A percentile compares a stretch with the other conserved stretches of the same genome.
These are phyloP conservation scores for Coemansia sp. DNA, from an alignment of 192 early-diverging fungal species.

Conservation along the genomic window DNA sequence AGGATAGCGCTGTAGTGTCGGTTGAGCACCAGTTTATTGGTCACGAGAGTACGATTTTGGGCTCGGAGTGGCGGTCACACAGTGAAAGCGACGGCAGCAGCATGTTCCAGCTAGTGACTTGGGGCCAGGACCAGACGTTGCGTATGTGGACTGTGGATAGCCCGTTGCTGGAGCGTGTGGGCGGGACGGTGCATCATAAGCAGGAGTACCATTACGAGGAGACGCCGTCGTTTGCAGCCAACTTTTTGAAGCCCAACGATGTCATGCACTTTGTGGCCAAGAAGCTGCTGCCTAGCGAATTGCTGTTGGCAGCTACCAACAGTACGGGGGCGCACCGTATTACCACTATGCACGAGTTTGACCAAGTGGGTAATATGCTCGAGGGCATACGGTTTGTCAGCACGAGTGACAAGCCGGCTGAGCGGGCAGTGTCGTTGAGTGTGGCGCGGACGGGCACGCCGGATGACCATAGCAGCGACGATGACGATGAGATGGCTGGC, in stretches of 20 bases:
- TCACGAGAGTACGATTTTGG: constrained; percentile 30
- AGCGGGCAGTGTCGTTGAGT: background rate
- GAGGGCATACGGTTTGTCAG: constrained; percentile 15
- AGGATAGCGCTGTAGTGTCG: constrained; percentile 20
- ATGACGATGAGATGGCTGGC: constrained; percentile 21
- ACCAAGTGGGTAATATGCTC: constrained; percentile 13
- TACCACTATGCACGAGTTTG: constrained; percentile 25
- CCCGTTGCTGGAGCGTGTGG: constrained; percentile 15
- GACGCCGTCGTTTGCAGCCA: constrained; percentile 41
- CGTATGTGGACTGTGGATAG: constrained; percentile 37
- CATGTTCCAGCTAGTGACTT: constrained; percentile 46
- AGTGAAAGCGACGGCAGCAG: background rate
- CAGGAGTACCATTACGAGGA: too few species aligned
- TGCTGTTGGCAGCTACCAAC: constrained; percentile 20
- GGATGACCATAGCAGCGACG: constrained; percentile 48
- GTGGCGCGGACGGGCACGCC: constrained; percentile 16
- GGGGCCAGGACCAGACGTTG: constrained; percentile 46
- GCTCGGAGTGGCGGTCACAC: constrained; percentile 34
- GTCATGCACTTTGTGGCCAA: constrained; percentile 36
- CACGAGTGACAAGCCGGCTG: background rate
- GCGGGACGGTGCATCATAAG: background rate
- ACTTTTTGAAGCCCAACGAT: constrained; percentile 39
- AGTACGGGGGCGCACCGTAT: constrained; percentile 5
- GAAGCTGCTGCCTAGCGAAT: constrained; percentile 18
- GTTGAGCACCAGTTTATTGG: constrained; percentile 38